phyloP scores from a whole-genome alignment of 306 rosid genomes.

The Cucumis melo region DNA sequence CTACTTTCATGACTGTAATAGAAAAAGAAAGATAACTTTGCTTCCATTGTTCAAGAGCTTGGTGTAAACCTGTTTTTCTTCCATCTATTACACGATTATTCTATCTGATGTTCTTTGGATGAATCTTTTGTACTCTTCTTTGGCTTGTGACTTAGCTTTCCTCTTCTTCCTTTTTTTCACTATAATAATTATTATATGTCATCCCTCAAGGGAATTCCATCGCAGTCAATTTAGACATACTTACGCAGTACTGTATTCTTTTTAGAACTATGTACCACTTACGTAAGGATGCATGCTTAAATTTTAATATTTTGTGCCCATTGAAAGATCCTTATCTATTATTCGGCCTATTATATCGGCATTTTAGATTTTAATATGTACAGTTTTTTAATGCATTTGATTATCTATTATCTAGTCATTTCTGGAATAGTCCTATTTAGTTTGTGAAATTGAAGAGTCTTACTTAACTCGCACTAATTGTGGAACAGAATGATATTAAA shows the following conservation, averaged over 20 bases:
- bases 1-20: neutral
- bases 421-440: neutral
- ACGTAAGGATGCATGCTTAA: neutral
- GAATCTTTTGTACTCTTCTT: neutral
- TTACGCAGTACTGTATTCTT: neutral
- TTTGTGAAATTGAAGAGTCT: neutral
- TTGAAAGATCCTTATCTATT: neutral
- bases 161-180: neutral
- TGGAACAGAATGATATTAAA: slow-evolving; percentile 75
- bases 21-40: neutral
- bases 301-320: neutral
- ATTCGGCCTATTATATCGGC: neutral
- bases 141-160: neutral
- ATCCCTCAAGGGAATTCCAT: neutral
- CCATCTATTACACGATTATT: neutral
- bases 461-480: slow-evolving; percentile 6
- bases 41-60: neutral
- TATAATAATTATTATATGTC: neutral
- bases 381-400: neutral
- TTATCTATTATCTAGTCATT: neutral
- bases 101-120: neutral
- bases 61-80: neutral
- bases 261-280: neutral
- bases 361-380: neutral
- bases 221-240: neutral